phyloP scores from a whole-genome alignment of 106 monocot species.

The Posidonia australis region DNA sequence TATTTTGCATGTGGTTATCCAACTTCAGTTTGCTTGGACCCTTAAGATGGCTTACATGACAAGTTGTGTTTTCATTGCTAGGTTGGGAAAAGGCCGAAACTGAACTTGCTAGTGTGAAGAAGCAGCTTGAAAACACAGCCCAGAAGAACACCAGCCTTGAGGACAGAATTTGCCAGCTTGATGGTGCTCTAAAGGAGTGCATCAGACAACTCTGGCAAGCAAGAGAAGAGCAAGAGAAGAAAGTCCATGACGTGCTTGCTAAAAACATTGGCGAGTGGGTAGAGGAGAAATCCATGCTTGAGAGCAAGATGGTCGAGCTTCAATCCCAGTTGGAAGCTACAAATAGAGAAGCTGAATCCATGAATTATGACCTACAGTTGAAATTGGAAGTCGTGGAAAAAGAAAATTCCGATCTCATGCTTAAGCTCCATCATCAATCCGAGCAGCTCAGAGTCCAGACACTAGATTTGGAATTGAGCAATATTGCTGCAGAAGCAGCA shows the following conservation, averaged over 20 bases:
- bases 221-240: conserved; percentile 35
- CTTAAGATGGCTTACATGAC: background rate
- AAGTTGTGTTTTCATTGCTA: background rate
- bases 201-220: conserved; percentile 25
- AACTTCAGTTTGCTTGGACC: background rate
- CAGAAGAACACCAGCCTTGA: conserved; percentile 24
- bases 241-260: conserved; percentile 13
- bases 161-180: conserved; percentile 26
- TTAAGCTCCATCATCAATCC: conserved; percentile 9
- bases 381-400: conserved; percentile 16
- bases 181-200: conserved; percentile 36
- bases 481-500: conserved; percentile 37
- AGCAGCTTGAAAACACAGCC: conserved; percentile 26
- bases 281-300: conserved; percentile 25
- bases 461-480: conserved; percentile 27
- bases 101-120: conserved; percentile 21
- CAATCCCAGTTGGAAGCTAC: conserved; percentile 18
- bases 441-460: conserved; percentile 19
- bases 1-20: too few relatives aligned
- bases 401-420: conserved; percentile 17
- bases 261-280: conserved; percentile 25
- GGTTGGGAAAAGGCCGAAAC: conserved; percentile 37
- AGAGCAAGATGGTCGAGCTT: conserved; percentile 17
- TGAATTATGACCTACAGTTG: conserved; percentile 5
- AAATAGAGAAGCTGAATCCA: background rate